These are phyloP conservation scores for Hymenotorrendiella dingleyae DNA, from an alignment of 2,329 filamentous ascomycete genomes.

Conservation along the genomic window DNA sequence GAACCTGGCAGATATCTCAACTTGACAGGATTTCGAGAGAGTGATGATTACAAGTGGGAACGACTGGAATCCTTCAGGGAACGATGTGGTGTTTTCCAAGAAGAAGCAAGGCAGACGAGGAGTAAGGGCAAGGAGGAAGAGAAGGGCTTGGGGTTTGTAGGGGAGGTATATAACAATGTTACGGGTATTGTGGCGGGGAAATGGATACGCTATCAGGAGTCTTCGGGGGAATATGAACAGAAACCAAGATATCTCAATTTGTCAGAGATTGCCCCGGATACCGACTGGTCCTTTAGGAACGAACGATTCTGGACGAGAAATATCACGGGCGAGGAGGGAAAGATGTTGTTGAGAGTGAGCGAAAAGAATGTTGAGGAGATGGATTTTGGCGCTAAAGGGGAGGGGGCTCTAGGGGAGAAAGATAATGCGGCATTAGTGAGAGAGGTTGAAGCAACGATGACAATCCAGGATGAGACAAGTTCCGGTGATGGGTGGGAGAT, in stretches of 20 bases:
- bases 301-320: slow-evolving; percentile 66
- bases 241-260: slow-evolving; percentile 50
- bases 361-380: slow-evolving; percentile 33
- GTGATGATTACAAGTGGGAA: slow-evolving; percentile 74
- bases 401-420: slow-evolving; percentile 5
- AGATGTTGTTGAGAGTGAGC: slow-evolving; percentile 62
- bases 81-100: slow-evolving; percentile 56
- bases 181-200: slow-evolving; percentile 29
- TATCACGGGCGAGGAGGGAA: slow-evolving; percentile 66
- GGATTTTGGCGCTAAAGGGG: slow-evolving; percentile 1
- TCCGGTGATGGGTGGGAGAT: slow-evolving; percentile 74
- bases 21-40: slow-evolving; percentile 68
- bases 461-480: slow-evolving; percentile 64
- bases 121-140: slow-evolving; percentile 5
- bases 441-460: slow-evolving; percentile 63
- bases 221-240: slow-evolving; percentile 16
- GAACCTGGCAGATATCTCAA: slow-evolving; percentile 49
- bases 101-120: slow-evolving; percentile 39
- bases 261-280: slow-evolving; percentile 55
- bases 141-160: slow-evolving; percentile 9
- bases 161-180: slow-evolving; percentile 29
- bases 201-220: slow-evolving; percentile 26
- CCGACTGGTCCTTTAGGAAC: slow-evolving; percentile 55
- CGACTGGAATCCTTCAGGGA: slow-evolving; percentile 61
- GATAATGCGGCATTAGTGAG: slow-evolving; percentile 45